phyloP scores from a whole-genome alignment of 1,139 yeast species.

The Citeromyces hawaiiensis region DNA sequence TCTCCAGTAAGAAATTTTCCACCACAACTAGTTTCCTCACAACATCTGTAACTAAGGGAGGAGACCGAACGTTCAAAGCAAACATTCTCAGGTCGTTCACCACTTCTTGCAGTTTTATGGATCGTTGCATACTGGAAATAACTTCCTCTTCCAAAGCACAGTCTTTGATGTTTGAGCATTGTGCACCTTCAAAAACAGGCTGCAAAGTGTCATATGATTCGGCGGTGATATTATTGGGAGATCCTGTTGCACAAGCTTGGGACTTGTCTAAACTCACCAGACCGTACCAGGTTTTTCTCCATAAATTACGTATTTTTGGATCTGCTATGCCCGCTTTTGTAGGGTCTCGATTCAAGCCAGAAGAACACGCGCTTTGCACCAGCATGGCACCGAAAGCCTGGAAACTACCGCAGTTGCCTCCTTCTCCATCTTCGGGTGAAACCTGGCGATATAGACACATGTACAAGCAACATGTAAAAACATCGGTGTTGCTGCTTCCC shows the following conservation, averaged over 20 bases:
- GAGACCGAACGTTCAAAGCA: slow-evolving; percentile 10
- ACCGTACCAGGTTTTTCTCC: slow-evolving; percentile 7
- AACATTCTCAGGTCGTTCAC: slow-evolving; percentile 8
- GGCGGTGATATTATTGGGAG: neutral
- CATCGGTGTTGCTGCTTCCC: neutral
- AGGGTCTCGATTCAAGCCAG: slow-evolving; percentile 44
- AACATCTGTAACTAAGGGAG: slow-evolving; percentile 8
- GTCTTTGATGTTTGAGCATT: slow-evolving; percentile 11
- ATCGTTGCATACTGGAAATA: slow-evolving; percentile 9
- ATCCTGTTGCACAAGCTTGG: neutral
- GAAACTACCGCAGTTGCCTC: neutral
- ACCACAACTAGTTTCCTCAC: slow-evolving; percentile 7
- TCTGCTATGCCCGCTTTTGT: slow-evolving; percentile 9
- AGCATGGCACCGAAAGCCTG: neutral
- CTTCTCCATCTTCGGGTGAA: neutral
- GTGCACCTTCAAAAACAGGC: neutral
- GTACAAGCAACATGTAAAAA: neutral
- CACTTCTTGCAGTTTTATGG: slow-evolving; percentile 7
- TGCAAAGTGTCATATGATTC: neutral
- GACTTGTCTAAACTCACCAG: slow-evolving; percentile 5
- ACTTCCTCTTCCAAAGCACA: slow-evolving; percentile 12
- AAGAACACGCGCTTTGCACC: slow-evolving; percentile 20
- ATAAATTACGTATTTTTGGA: slow-evolving; percentile 5
- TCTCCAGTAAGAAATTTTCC: slow-evolving; percentile 6
- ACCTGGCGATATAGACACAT: neutral